Evolutionary conservation across 495 filamentous ascomycete species (phyloP).

Genomic region (Xylaria nigripes): DNA sequence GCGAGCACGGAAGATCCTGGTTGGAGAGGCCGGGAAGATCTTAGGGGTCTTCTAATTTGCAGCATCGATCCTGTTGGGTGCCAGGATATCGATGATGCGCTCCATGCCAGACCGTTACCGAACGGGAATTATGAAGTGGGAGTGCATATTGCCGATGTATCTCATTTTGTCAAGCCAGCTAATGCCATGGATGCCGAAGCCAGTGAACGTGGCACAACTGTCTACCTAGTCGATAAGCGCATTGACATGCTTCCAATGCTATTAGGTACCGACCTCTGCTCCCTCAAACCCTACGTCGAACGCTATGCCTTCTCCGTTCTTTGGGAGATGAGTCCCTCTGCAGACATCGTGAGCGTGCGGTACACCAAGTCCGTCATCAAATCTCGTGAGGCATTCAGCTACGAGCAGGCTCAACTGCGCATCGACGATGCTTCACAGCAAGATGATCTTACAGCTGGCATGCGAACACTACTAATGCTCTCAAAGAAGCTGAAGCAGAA

Average conservation of each 20-base stretch:
- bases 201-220: slow-evolving; percentile 86
- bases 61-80: slow-evolving; percentile 95
- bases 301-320: slow-evolving; percentile 92
- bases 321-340: slow-evolving; percentile 84
- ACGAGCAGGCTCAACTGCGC: slow-evolving; percentile 86
- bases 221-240: slow-evolving; percentile 96
- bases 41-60: slow-evolving; percentile 81
- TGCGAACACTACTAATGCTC: slow-evolving; percentile 77
- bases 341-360: slow-evolving; percentile 68
- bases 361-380: slow-evolving; percentile 98
- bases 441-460: slow-evolving; percentile 83
- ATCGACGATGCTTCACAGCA: slow-evolving; percentile 81
- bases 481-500: slow-evolving; percentile 93
- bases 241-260: slow-evolving; percentile 98
- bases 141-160: slow-evolving; percentile 98
- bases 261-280: slow-evolving; percentile 91
- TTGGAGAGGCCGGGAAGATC: slow-evolving; percentile 76
- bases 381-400: slow-evolving; percentile 96
- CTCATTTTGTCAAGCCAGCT: slow-evolving; percentile 94
- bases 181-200: slow-evolving; percentile 97
- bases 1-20: slow-evolving; percentile 64
- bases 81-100: slow-evolving; percentile 96
- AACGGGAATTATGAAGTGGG: slow-evolving; percentile 96
- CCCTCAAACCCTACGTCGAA: slow-evolving; percentile 93
- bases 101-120: slow-evolving; percentile 74